Percentiles rank a stretch among this genome's conserved stretches.
phyloP scores from a whole-genome alignment of 192 early-diverging fungal genomes.

The Linnemannia zychae region DNA sequence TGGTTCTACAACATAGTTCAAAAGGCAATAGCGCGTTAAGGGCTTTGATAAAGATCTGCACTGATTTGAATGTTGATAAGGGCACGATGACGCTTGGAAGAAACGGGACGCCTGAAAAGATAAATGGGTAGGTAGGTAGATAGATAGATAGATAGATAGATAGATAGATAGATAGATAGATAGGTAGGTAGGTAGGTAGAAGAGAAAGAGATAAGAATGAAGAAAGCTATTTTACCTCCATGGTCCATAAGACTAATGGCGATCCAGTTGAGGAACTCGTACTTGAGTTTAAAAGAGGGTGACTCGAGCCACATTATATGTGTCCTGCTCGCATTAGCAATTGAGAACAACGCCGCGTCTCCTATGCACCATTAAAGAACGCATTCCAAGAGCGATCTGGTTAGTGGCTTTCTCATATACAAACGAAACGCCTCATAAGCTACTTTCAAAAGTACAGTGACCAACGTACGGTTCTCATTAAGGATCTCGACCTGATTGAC shows the following conservation, averaged over 20 bases:
- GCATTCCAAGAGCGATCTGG: not conserved
- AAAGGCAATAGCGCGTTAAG: no score
- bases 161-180: no score
- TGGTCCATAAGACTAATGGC: slow-evolving; percentile 25
- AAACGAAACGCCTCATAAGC: no score
- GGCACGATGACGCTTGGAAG: not conserved
- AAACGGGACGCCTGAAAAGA: no score
- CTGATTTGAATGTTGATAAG: not conserved
- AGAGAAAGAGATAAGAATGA: not conserved
- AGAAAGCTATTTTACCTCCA: slow-evolving; percentile 26
- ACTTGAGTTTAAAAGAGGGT: slow-evolving; percentile 40
- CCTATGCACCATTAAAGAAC: slow-evolving; percentile 3
- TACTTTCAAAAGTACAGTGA: no score
- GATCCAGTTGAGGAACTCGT: slow-evolving; percentile 47
- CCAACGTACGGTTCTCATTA: slow-evolving; percentile 39
- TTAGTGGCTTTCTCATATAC: no score
- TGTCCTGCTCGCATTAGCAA: slow-evolving; percentile 33
- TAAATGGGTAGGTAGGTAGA: no score
- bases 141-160: no score
- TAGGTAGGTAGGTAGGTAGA: no score
- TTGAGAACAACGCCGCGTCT: slow-evolving; percentile 28
- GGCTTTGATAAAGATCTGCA: no score
- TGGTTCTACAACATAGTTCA: not conserved
- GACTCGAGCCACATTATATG: slow-evolving; percentile 44
- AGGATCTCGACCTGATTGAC: slow-evolving; percentile 7